Evolutionary conservation across 768 basidiomycete genomes (phyloP).

Genomic region (Paxillus involutus): DNA sequence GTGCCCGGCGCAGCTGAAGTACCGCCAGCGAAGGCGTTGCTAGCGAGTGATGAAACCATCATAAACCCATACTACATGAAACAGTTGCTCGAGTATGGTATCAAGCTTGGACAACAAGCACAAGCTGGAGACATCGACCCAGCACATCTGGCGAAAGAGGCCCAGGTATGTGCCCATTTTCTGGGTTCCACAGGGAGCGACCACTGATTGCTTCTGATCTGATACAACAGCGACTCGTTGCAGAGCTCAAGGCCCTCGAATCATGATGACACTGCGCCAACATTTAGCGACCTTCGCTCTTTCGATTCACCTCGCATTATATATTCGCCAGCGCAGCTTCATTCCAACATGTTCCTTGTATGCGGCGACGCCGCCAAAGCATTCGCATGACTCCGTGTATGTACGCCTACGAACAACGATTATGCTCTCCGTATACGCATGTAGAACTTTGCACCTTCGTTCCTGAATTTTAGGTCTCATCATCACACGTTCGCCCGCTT

Average conservation of each 20-base stretch:
- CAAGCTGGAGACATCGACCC: constrained; percentile 41
- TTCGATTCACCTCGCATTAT: constrained; percentile 17
- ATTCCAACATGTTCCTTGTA: constrained; percentile 27
- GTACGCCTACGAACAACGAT: constrained; percentile 24
- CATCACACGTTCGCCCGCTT: constrained; percentile 22
- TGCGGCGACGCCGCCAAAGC: constrained; percentile 24
- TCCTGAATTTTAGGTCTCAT: constrained; percentile 8
- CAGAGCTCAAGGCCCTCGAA: constrained; percentile 55
- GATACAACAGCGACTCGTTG: constrained; percentile 55
- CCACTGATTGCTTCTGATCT: constrained; percentile 2
- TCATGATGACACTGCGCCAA: constrained; percentile 20
- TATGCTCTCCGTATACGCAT: constrained; percentile 17
- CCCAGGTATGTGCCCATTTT: constrained; percentile 44
- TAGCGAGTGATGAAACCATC: constrained; percentile 59
- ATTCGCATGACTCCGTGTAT: constrained; percentile 25
- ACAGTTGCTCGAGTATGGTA: constrained; percentile 71
- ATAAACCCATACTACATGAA: constrained; percentile 82
- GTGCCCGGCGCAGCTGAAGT: constrained; percentile 20
- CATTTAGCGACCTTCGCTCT: constrained; percentile 4
- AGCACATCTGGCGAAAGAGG: constrained; percentile 51
- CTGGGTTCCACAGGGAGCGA: not conserved
- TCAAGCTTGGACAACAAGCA: constrained; percentile 51
- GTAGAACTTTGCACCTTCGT: constrained; percentile 17
- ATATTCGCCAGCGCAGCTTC: constrained; percentile 25
- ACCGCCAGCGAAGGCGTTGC: constrained; percentile 30